Evolutionary conservation across 164 flowering plant genomes (phyloP), one percentile per base, ranked within the genome.

Genomic region (Brasenia schreberi): DNA sequence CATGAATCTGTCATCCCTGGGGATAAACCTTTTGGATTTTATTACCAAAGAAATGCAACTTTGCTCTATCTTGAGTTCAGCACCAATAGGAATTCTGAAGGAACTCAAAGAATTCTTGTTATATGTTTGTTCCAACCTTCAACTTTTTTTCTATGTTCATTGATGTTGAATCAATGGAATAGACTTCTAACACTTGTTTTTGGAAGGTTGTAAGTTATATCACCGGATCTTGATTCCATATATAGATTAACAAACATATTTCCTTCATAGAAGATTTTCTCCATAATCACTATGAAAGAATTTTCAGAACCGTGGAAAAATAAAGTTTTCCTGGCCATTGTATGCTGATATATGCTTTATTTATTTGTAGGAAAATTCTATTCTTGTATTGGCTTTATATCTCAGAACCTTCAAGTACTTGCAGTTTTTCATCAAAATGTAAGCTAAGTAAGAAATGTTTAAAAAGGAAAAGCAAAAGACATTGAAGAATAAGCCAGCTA

Each of bases 21-120:
- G 59, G 59, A 56, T 56, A 56, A 56, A 56, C 59, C 59, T 56
- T 56, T 56, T 56, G 59, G 59, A 56, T 56, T n/a, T 56, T 56
- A 56, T 56, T 56, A 56, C 59, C 59, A 56, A 56, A n/a, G 59
- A 56, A n/a, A 56, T 56, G n/a, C 59, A n/a, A 56, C 1, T 56
- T 56, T 56, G 12, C 59, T 11, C 59, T 56, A 56, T 56, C 1
- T 0, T 56, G 12, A 56, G 59, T 56, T 56, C 16, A 56, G 59
- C 59, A 56, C 59, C n/a, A 56, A 56, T 56, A 56, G n/a, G 59
- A 56, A 56, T 56, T 56, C 59, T n/a, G 16, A 56, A 56, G 59
- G 2, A 56, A 56, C n/a, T 56, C 59, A 12, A 56, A 56, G 59
- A 56, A 56, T 11, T 56, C n/a, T n/a, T 56, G 59, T 56, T 11